Evolutionary conservation across 2,329 filamentous ascomycete species (phyloP).

Genomic region (Cercospora beticola): DNA sequence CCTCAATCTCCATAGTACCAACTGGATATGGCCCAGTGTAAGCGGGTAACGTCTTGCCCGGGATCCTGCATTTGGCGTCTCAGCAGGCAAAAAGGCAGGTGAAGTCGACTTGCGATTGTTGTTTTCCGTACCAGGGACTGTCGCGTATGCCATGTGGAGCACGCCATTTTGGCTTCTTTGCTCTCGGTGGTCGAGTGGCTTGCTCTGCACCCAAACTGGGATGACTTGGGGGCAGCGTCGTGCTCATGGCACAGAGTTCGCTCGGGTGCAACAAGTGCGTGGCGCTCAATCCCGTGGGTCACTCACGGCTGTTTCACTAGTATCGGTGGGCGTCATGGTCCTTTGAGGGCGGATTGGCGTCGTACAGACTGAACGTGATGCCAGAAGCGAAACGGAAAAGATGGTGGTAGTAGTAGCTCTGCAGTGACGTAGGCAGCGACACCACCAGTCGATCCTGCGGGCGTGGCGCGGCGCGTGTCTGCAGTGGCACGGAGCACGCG

Average conservation of each 20-base stretch:
- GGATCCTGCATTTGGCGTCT: conserved; percentile 41
- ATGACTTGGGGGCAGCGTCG: conserved; percentile 13
- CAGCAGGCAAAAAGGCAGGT: not conserved
- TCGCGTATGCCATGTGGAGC: conserved; percentile 10
- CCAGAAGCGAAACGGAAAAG: not conserved
- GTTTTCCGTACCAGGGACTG: not conserved
- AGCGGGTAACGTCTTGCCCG: conserved; percentile 48
- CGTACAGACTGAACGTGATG: not conserved
- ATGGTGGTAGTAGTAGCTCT: not conserved
- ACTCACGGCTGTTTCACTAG: not conserved
- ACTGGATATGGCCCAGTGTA: conserved; percentile 56
- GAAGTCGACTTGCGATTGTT: not conserved
- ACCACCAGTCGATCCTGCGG: not conserved
- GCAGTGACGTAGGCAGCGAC: not conserved
- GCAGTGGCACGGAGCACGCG: not conserved
- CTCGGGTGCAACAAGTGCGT: not conserved
- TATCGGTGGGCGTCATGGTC: not conserved
- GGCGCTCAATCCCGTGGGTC: not conserved
- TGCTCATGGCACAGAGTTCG: not conserved
- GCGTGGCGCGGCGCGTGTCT: not conserved
- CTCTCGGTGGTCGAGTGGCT: conserved; percentile 40
- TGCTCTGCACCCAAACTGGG: conserved; percentile 23
- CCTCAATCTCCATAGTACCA: conserved; percentile 56
- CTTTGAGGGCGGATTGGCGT: not conserved
- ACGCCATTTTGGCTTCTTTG: conserved; percentile 46